Percentiles rank a stretch among this genome's conserved stretches.
Evolutionary conservation across 129 eudicot species (phyloP).

Genomic region (Solidago caesia): DNA sequence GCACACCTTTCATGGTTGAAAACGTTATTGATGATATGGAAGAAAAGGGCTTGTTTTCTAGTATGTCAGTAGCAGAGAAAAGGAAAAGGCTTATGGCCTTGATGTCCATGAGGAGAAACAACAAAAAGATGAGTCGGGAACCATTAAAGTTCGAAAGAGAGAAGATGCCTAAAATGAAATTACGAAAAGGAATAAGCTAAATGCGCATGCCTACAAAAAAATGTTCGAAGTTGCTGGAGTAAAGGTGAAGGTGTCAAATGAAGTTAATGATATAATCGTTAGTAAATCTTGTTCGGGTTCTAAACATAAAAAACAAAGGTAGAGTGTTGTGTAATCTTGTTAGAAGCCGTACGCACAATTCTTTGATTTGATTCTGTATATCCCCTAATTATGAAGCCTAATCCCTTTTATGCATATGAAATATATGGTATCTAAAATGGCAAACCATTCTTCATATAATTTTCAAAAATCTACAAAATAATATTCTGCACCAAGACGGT

Average conservation of each 20-base stretch:
- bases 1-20: background rate
- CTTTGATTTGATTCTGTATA: background rate
- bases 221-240: background rate
- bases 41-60: conserved; percentile 7
- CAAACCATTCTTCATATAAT: background rate
- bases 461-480: background rate
- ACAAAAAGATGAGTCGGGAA: background rate
- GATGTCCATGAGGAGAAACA: background rate
- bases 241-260: conserved; percentile 10
- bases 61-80: conserved; percentile 1
- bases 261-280: background rate
- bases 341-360: background rate
- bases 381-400: background rate
- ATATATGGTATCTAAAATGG: background rate
- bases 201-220: conserved; percentile 23
- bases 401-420: background rate
- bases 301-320: conserved; percentile 13
- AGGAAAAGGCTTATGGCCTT: conserved; percentile 7
- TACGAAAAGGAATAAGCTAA: conserved; percentile 2
- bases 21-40: too few species aligned
- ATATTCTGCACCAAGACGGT: background rate
- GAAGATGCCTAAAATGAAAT: background rate
- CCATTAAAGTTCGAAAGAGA: background rate
- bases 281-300: background rate
- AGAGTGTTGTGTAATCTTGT: background rate